Evolutionary conservation across 495 filamentous ascomycete genomes (phyloP).

Genomic region (Penicillium canescens): DNA sequence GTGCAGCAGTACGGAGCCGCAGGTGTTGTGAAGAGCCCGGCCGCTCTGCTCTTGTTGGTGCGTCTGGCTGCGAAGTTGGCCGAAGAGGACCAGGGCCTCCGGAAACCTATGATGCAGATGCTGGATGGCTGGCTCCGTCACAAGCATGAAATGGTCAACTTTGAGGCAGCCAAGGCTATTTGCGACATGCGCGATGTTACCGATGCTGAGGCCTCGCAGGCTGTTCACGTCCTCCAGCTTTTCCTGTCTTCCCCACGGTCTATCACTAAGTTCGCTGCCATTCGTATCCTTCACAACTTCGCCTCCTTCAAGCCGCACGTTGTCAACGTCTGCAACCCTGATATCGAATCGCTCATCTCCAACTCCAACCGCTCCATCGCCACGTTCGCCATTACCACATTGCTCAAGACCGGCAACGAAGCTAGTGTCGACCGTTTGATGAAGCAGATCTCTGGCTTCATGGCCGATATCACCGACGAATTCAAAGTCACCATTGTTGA

Average conservation of each 20-base stretch:
- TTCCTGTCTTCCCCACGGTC: conserved; percentile 96
- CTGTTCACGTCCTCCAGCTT: conserved; percentile 91
- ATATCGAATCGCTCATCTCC: conserved; percentile 93
- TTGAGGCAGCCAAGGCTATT: conserved; percentile 97
- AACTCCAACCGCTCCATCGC: conserved; percentile 97
- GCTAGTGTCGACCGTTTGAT: conserved; percentile 94
- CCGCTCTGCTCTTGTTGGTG: conserved; percentile 88
- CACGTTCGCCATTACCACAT: conserved; percentile 95
- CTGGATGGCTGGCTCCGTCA: conserved; percentile 96
- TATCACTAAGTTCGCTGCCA: conserved; percentile 96
- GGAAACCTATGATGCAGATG: conserved; percentile 92
- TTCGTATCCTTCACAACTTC: conserved; percentile 94
- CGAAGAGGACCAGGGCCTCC: conserved; percentile 84
- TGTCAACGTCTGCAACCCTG: conserved; percentile 90
- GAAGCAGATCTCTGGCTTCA: conserved; percentile 97
- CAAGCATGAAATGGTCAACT: conserved; percentile 99
- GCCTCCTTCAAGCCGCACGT: conserved; percentile 92
- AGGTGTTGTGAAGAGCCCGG: conserved; percentile 91
- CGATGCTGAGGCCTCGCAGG: conserved; percentile 87
- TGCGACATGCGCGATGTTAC: conserved; percentile 91
- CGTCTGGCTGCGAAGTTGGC: conserved; percentile 92
- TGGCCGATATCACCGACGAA: conserved; percentile 97
- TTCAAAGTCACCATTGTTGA: conserved; percentile 99
- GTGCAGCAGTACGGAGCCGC: conserved; percentile 94
- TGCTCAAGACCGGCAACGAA: conserved; percentile 98